phyloP scores from a whole-genome alignment of 345 rosid species.

The Aethionema arabicum region DNA sequence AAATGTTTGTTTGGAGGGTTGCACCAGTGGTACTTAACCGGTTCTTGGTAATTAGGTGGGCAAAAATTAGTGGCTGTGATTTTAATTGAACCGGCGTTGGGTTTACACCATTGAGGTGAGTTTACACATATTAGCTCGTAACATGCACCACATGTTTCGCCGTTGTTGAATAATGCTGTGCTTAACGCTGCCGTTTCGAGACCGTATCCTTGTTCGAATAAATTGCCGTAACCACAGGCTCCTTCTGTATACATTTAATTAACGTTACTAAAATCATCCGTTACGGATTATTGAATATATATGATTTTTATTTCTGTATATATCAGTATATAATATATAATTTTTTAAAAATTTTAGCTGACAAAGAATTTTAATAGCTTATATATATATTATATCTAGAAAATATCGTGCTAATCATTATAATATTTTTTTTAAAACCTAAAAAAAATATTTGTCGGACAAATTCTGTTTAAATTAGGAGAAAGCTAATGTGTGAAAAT shows the following conservation, averaged over 20 bases:
- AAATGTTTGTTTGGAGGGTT: conserved; percentile 37
- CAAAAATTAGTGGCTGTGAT: conserved; percentile 43
- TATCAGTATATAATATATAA: no score
- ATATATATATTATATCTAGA: no score
- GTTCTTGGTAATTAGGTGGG: conserved; percentile 33
- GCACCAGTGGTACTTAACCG: conserved; percentile 26
- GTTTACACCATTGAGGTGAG: conserved; percentile 56
- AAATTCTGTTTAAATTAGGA: no score
- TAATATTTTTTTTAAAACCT: no score
- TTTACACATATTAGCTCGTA: conserved; percentile 54
- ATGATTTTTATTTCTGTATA: no score
- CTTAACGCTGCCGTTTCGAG: conserved; percentile 63
- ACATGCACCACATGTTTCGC: conserved; percentile 65
- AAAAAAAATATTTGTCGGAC: no score
- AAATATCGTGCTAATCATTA: no score
- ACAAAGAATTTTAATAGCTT: no score
- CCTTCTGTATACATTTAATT: conserved; percentile 44
- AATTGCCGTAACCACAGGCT: conserved; percentile 72
- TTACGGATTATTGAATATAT: no score
- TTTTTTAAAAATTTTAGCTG: no score
- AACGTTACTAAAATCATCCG: neutral
- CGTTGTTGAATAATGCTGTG: conserved; percentile 63
- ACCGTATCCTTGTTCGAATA: conserved; percentile 62
- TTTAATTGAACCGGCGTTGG: conserved; percentile 41
- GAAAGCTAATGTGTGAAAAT: no score